Percentiles rank a stretch among this genome's conserved stretches.
Evolutionary conservation across 768 basidiomycete species (phyloP).

Genomic region (Phanerochaete sordida): DNA sequence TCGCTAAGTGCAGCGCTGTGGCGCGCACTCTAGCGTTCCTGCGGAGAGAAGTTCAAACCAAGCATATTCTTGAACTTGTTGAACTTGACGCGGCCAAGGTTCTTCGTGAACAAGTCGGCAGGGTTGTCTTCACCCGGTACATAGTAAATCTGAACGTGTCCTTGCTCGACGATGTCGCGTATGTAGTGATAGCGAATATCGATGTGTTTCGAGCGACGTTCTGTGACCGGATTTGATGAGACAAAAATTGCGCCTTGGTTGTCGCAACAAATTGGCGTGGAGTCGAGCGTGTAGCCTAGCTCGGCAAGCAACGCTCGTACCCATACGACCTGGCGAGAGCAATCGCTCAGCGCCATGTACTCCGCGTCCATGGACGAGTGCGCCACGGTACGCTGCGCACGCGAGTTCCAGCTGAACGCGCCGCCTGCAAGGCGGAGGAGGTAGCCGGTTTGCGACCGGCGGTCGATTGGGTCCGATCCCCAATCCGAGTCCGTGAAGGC

Average conservation of each 20-base stretch:
- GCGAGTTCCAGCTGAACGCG: slow-evolving; percentile 19
- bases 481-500: slow-evolving; percentile 13
- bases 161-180: slow-evolving; percentile 15
- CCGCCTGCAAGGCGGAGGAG: slow-evolving; percentile 20
- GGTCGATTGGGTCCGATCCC: slow-evolving; percentile 7
- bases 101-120: slow-evolving; percentile 13
- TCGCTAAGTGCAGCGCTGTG: too few relatives aligned
- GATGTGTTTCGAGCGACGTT: slow-evolving; percentile 31
- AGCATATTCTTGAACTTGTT: not conserved
- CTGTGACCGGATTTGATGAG: slow-evolving; percentile 18
- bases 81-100: slow-evolving; percentile 3
- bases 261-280: slow-evolving; percentile 6
- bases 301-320: not conserved
- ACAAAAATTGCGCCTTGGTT: slow-evolving; percentile 26
- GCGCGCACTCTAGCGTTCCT: too few relatives aligned
- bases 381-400: slow-evolving; percentile 5
- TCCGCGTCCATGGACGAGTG: slow-evolving; percentile 3
- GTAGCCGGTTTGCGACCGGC: slow-evolving; percentile 25
- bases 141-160: not conserved
- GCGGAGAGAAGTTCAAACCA: not conserved
- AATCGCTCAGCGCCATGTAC: slow-evolving; percentile 10
- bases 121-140: slow-evolving; percentile 5
- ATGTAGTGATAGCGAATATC: slow-evolving; percentile 30
- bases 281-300: not conserved
- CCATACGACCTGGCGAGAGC: slow-evolving; percentile 1